These are phyloP conservation scores for Sequoia sempervirens DNA, from an alignment of 75 land plant genomes.

Conservation along the genomic window DNA sequence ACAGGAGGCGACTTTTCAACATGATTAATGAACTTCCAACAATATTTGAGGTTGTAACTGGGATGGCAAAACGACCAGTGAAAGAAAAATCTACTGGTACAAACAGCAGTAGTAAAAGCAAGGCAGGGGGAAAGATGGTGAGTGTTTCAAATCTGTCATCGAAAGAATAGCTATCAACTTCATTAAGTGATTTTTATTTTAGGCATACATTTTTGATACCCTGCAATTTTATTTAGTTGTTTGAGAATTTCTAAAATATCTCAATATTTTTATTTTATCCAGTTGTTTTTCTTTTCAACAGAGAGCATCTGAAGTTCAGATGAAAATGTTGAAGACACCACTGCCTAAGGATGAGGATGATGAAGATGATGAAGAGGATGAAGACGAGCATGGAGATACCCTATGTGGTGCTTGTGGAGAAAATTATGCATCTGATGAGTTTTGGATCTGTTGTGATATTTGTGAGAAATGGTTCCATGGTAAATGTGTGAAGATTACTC, in stretches of 20 bases:
- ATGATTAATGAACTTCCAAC: conserved; percentile 68
- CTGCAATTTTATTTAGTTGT: neutral
- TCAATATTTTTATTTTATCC: neutral
- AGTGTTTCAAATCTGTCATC: neutral
- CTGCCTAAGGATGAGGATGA: conserved; percentile 32
- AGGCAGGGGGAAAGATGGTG: conserved; percentile 22
- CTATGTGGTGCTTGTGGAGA: conserved; percentile 56
- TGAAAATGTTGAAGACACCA: conserved; percentile 14
- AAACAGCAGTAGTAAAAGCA: conserved; percentile 32
- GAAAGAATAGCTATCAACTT: neutral
- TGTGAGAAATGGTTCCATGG: conserved; percentile 65
- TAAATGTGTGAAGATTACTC: conserved; percentile 54
- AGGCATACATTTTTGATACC: neutral
- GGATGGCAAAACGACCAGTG: conserved; percentile 17
- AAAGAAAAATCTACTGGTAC: conserved; percentile 24
- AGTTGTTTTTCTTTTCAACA: conserved; percentile 9
- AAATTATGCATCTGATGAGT: conserved; percentile 46
- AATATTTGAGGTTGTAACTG: conserved; percentile 48
- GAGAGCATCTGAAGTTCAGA: conserved; percentile 14
- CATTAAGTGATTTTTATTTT: neutral
- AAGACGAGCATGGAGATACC: conserved; percentile 58
- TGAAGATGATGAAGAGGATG: conserved; percentile 36
- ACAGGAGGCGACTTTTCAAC: conserved; percentile 57
- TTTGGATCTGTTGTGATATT: conserved; percentile 59
- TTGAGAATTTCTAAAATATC: neutral